These are phyloP conservation scores for Sarocladium brachiariae DNA, from an alignment of 2,329 filamentous ascomycete genomes.

Conservation along the genomic window DNA sequence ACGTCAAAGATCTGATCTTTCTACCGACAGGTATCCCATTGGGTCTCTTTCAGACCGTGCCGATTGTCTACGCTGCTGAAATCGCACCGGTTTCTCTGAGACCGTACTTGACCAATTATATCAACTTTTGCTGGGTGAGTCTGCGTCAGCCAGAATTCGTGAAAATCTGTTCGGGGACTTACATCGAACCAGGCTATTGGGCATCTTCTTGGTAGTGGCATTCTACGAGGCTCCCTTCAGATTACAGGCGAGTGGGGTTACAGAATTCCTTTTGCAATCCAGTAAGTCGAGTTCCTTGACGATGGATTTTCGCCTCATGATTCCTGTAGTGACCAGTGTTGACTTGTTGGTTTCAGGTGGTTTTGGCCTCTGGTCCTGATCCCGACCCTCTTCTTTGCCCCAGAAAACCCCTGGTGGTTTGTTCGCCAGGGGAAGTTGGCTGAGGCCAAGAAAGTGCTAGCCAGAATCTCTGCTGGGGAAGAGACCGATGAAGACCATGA, in stretches of 20 bases:
- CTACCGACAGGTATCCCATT: conserved; percentile 10
- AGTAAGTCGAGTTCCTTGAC: conserved; percentile 12
- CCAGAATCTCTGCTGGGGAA: conserved; percentile 2
- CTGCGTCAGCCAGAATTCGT: no score
- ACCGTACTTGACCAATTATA: conserved; percentile 13
- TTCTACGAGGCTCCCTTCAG: conserved; percentile 11
- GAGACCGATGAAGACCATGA: conserved; percentile 26
- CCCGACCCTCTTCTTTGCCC: conserved; percentile 30
- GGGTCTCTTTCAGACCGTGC: conserved; percentile 12
- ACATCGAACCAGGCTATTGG: conserved; percentile 10
- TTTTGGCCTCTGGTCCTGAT: conserved; percentile 14
- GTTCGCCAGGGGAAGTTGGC: conserved; percentile 28
- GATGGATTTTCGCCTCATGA: no score
- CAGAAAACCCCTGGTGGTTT: conserved; percentile 34
- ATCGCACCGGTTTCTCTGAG: conserved; percentile 13
- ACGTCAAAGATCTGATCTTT: no score
- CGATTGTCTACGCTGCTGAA: conserved; percentile 12
- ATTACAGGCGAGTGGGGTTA: conserved; percentile 7
- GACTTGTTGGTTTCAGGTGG: no score
- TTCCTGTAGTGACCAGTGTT: no score
- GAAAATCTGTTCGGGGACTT: background rate
- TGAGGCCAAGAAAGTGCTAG: conserved; percentile 23
- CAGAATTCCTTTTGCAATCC: conserved; percentile 12
- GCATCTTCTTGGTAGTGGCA: conserved; percentile 10
- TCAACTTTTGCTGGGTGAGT: conserved; percentile 11